phyloP scores from a whole-genome alignment of 495 filamentous ascomycete genomes.

The Peziza echinospora region DNA sequence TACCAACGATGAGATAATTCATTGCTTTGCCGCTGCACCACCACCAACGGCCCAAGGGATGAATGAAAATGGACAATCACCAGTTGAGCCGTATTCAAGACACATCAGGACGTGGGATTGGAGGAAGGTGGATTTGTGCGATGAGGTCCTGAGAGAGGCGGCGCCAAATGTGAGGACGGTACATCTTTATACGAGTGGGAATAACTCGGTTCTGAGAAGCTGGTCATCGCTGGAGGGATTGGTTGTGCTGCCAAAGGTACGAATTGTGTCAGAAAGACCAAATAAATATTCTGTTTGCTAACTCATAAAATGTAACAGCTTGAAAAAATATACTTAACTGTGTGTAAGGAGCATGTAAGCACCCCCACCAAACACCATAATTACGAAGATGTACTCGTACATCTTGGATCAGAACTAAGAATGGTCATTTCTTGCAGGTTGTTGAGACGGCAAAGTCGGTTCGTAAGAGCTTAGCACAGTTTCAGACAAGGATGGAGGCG shows the following conservation, averaged over 20 bases:
- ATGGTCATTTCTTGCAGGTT: too few relatives aligned
- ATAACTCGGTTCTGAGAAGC: constrained; percentile 15
- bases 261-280: too few relatives aligned
- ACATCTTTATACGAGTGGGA: constrained; percentile 21
- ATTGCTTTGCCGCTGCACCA: too few relatives aligned
- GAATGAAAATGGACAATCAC: not conserved
- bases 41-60: too few relatives aligned
- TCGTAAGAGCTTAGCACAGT: too few relatives aligned
- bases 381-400: too few relatives aligned
- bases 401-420: too few relatives aligned
- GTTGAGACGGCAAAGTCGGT: too few relatives aligned
- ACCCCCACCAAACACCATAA: too few relatives aligned
- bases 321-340: constrained; percentile 10
- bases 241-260: constrained; percentile 5
- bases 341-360: not conserved
- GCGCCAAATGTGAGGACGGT: constrained; percentile 16
- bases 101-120: constrained; percentile 19
- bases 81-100: not conserved
- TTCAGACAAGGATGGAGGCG: too few relatives aligned
- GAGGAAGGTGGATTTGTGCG: constrained; percentile 22
- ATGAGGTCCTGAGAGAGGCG: constrained; percentile 17
- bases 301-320: too few relatives aligned
- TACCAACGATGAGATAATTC: not conserved
- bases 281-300: too few relatives aligned
- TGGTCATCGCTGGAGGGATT: constrained; percentile 13